Base-by-base conservation (phyloP, 768 basidiomycete genomes). In the Termitomyces sp. region DNA sequence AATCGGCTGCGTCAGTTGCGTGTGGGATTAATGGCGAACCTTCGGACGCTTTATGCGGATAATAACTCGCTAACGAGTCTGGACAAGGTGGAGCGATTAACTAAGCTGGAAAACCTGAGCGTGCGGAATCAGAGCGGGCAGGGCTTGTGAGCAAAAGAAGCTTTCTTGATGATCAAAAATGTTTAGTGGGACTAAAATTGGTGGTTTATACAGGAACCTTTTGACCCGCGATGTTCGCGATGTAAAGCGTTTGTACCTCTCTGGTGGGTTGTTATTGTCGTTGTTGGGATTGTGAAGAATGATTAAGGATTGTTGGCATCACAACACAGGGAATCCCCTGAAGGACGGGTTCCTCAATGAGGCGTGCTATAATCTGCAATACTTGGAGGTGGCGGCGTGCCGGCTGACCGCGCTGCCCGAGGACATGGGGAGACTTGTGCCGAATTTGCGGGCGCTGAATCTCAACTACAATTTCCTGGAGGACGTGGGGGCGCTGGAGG, bases 391-490 rank as follows among this genome's bases (percentile, higher is more conserved):
- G 45, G 95, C 95, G 17, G 90, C 73, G 40, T 98, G 97, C 70
- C 83, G 90, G 59, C 75, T 98, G 60, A 86, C 84, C 35, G 64
- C 64, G 53, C 82, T 97, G 48, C 95, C 95, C n/a, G 65, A 70
- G 62, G 80, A 83, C 41, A 75, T 97, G 63, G 79, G 81, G 53
- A 67, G 67, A 45, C 72, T 90, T 54, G 75, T 86, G 47, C 96
- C 97, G 32, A 97, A 95, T 71, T 73, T 98, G 66, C 86, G 94
- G 54, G 87, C 87, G 58, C 76, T 98, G 73, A 98, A 98, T 77
- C 82, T 98, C 62, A 96, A 98, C 79, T 96, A 97, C 79, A 98
- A 98, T 71, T 98, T 95, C 71, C 68, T 98, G 69, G 85, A 94
- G 64, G 86, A 90, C 65, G 73, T 83, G 53, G 71, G 80, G 61